Conservation (phyloP, 345 rosid genomes). For the Combretum micranthum region DNA sequence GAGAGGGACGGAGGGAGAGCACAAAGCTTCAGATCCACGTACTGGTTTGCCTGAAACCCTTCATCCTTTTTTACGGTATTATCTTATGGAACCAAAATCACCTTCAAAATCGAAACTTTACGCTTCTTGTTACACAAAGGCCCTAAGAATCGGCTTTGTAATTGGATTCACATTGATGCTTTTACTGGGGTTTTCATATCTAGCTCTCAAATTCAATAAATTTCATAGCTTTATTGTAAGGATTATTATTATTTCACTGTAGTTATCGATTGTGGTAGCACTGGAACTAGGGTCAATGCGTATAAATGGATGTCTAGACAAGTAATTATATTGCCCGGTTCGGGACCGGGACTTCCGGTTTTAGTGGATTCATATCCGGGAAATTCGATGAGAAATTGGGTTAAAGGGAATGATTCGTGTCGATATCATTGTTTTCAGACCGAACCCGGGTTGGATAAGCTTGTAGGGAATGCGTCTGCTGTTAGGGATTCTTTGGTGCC, state of each 20-base stretch:
- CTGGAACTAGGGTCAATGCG: conserved; percentile 51
- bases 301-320: conserved; percentile 33
- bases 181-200: conserved; percentile 16
- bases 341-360: conserved; percentile 19
- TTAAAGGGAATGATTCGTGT: conserved; percentile 20
- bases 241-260: conserved; percentile 27
- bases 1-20: conserved; percentile 2
- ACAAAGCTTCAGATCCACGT: no score
- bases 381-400: conserved; percentile 15
- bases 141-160: conserved; percentile 9
- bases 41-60: no score
- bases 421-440: conserved; percentile 61
- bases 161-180: conserved; percentile 16
- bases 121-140: conserved; percentile 9
- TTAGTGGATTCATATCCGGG: conserved; percentile 38
- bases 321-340: background rate
- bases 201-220: conserved; percentile 13
- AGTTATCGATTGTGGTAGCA: conserved; percentile 64
- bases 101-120: conserved; percentile 37
- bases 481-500: conserved; percentile 42
- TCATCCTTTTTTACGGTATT: background rate
- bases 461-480: conserved; percentile 38
- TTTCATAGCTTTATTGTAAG: background rate
- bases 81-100: conserved; percentile 43
- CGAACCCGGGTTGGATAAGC: conserved; percentile 52